Evolutionary conservation across 306 rosid species (phyloP).

Genomic region (Fragaria nilgerrensis): DNA sequence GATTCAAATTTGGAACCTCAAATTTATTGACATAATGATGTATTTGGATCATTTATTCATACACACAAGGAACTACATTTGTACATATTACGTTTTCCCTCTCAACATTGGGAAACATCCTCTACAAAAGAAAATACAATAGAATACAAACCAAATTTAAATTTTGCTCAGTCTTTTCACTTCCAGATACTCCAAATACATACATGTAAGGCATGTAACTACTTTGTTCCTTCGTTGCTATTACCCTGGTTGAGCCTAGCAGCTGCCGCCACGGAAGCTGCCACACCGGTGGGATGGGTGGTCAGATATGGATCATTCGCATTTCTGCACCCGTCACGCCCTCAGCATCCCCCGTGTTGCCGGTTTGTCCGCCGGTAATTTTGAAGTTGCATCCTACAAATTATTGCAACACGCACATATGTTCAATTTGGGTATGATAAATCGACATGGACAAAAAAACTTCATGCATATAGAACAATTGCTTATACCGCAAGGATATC

Average conservation of each 20-base stretch:
- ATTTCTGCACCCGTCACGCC: slow-evolving; percentile 67
- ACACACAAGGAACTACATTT: background rate
- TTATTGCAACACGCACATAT: background rate
- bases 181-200: background rate
- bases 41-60: slow-evolving; percentile 6
- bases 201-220: background rate
- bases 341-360: slow-evolving; percentile 65
- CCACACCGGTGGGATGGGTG: slow-evolving; percentile 61
- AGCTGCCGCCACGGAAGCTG: slow-evolving; percentile 65
- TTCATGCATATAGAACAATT: background rate
- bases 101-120: background rate
- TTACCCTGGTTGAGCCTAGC: slow-evolving; percentile 59
- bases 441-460: background rate
- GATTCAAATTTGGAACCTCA: background rate
- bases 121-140: background rate
- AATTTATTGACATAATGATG: background rate
- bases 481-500: slow-evolving; percentile 48
- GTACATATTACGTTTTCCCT: background rate
- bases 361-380: slow-evolving; percentile 50
- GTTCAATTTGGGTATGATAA: background rate
- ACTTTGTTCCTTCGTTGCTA: slow-evolving; percentile 5
- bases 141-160: background rate
- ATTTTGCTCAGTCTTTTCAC: background rate
- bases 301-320: slow-evolving; percentile 63
- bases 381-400: slow-evolving; percentile 48